A percentile compares a stretch with the other conserved stretches of the same genome.
Conservation (phyloP, 1,139 yeast genomes). For the Kurtzmaniella quercitrusa region DNA sequence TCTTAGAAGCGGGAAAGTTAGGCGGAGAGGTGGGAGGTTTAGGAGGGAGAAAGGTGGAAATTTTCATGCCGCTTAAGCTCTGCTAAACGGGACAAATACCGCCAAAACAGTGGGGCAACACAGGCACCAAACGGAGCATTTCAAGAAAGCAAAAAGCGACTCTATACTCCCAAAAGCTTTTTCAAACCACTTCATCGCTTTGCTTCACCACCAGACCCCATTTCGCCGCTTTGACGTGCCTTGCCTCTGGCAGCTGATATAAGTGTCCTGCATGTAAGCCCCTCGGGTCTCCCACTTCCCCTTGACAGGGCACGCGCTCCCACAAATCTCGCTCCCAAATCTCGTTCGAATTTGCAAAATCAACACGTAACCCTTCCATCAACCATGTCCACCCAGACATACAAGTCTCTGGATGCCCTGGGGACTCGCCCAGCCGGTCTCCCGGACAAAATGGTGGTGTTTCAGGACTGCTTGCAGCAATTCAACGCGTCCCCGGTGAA, state of each 20-base stretch:
- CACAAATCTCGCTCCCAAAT: neutral
- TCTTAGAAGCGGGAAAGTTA: too few species aligned
- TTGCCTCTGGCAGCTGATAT: too few species aligned
- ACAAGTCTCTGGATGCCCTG: slow-evolving; percentile 77
- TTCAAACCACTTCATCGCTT: too few species aligned
- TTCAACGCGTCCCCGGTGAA: slow-evolving; percentile 91
- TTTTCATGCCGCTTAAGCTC: too few species aligned
- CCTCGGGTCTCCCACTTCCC: neutral
- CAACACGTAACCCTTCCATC: slow-evolving; percentile 1
- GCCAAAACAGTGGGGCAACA: too few species aligned
- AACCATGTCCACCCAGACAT: slow-evolving; percentile 70
- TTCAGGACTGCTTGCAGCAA: slow-evolving; percentile 90
- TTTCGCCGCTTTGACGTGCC: too few species aligned
- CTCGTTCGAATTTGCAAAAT: neutral
- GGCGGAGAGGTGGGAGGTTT: neutral
- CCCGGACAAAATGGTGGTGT: slow-evolving; percentile 96
- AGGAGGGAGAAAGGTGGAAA: neutral
- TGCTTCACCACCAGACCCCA: too few species aligned
- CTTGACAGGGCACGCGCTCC: neutral
- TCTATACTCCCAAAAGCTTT: too few species aligned
- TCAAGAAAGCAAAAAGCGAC: too few species aligned
- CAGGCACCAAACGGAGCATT: too few species aligned
- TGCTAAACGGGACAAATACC: too few species aligned
- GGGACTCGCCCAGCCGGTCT: slow-evolving; percentile 49
- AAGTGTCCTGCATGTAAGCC: too few species aligned